Conservation (phyloP, 2,329 filamentous ascomycete species). For the Botrytis medusae region DNA sequence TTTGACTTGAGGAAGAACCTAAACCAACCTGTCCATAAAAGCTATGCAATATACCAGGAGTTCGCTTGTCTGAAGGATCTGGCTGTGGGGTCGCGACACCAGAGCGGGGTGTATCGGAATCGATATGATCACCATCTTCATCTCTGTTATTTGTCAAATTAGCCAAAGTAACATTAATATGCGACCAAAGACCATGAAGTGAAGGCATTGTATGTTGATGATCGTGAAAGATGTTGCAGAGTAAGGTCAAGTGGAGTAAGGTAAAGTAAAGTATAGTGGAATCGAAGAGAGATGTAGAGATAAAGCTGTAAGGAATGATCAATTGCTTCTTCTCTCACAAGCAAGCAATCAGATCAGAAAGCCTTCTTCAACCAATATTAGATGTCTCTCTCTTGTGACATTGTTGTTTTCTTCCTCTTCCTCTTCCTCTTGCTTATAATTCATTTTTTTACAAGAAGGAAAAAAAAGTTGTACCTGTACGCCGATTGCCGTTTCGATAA, state of each 20-base stretch:
- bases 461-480: slow-evolving; percentile 21
- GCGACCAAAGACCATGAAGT: slow-evolving; percentile 18
- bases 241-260: not conserved
- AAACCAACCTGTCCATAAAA: slow-evolving; percentile 99
- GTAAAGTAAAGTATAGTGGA: not conserved
- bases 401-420: slow-evolving; percentile 12
- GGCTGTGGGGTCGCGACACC: slow-evolving; percentile 91
- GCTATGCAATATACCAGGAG: slow-evolving; percentile 90
- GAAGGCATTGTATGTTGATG: slow-evolving; percentile 11
- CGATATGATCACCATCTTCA: slow-evolving; percentile 73
- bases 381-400: slow-evolving; percentile 2
- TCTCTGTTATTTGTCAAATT: slow-evolving; percentile 46
- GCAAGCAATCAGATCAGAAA: not conserved
- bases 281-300: not conserved
- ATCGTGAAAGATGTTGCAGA: not conserved
- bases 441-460: slow-evolving; percentile 5
- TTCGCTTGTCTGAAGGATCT: slow-evolving; percentile 89
- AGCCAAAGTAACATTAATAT: slow-evolving; percentile 34
- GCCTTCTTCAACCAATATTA: slow-evolving; percentile 7
- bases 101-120: slow-evolving; percentile 83
- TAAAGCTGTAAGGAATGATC: not conserved
- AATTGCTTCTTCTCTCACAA: not conserved
- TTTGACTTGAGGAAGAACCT: slow-evolving; percentile 57
- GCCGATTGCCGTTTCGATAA: slow-evolving; percentile 37
- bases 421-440: slow-evolving; percentile 18